phyloP scores from a whole-genome alignment of 1,284 basidiomycete genomes.

The Tylopilus orsonianus region DNA sequence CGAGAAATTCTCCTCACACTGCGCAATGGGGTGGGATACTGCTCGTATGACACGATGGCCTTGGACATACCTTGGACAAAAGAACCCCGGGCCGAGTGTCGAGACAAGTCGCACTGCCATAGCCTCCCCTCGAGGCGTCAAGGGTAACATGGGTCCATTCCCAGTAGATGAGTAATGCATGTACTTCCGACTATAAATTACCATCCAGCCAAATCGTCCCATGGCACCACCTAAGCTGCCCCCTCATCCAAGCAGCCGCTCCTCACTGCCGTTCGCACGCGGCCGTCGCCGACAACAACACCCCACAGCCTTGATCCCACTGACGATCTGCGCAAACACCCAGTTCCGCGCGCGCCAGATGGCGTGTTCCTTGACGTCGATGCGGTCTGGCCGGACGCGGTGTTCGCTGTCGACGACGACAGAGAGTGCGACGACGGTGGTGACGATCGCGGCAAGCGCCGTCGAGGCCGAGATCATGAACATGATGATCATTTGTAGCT shows the following conservation, averaged over 20 bases:
- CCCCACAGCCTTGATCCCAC: conserved; percentile 8
- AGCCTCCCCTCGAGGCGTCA: neutral
- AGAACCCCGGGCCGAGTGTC: too few relatives aligned
- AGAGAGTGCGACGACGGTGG: conserved; percentile 57
- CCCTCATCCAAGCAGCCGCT: conserved; percentile 18
- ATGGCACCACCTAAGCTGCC: neutral
- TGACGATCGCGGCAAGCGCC: conserved; percentile 64
- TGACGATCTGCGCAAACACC: conserved; percentile 20
- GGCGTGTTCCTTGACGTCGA: conserved; percentile 50
- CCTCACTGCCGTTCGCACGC: neutral
- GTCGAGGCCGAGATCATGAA: conserved; percentile 85
- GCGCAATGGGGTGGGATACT: too few relatives aligned
- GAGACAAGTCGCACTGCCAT: too few relatives aligned
- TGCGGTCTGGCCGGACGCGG: conserved; percentile 67
- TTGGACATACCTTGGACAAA: too few relatives aligned
- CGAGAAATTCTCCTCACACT: too few relatives aligned
- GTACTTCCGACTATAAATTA: conserved; percentile 5
- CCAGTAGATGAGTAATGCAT: conserved; percentile 7
- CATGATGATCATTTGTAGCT: conserved; percentile 88
- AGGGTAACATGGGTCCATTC: neutral
- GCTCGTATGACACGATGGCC: too few relatives aligned
- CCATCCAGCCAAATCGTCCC: neutral
- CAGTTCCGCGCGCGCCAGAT: conserved; percentile 46
- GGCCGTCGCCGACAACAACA: conserved; percentile 15
- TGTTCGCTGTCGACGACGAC: conserved; percentile 69